phyloP scores from a whole-genome alignment of 768 basidiomycete genomes.

The Tricholoma flavovirens region DNA sequence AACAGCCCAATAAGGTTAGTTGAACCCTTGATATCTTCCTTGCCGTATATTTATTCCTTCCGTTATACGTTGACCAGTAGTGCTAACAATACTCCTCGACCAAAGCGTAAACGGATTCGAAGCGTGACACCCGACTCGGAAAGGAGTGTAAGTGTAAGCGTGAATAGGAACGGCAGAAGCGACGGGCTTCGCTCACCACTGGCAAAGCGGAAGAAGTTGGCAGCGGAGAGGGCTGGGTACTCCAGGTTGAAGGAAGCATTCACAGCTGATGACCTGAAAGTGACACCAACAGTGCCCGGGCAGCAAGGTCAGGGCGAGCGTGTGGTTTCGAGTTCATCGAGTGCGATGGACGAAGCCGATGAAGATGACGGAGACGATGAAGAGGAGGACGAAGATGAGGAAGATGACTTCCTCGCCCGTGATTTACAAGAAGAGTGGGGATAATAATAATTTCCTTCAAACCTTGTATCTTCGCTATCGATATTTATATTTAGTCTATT shows the following conservation, averaged over 20 bases:
- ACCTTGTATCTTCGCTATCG: background rate
- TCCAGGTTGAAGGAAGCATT: slow-evolving; percentile 68
- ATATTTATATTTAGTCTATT: slow-evolving; percentile 3
- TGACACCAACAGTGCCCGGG: slow-evolving; percentile 8
- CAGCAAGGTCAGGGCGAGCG: slow-evolving; percentile 9
- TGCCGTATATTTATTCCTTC: background rate
- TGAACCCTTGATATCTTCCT: background rate
- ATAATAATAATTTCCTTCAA: slow-evolving; percentile 31
- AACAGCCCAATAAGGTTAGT: slow-evolving; percentile 31
- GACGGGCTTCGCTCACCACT: slow-evolving; percentile 58
- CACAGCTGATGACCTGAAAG: slow-evolving; percentile 44
- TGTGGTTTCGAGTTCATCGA: slow-evolving; percentile 11
- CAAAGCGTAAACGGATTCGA: slow-evolving; percentile 63
- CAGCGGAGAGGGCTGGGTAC: slow-evolving; percentile 54
- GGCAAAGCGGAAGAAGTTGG: slow-evolving; percentile 76
- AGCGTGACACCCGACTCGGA: slow-evolving; percentile 74
- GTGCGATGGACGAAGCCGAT: slow-evolving; percentile 23
- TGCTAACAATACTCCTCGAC: slow-evolving; percentile 34
- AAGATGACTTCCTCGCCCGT: slow-evolving; percentile 77
- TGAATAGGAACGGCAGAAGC: slow-evolving; percentile 30
- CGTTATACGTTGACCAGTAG: slow-evolving; percentile 20
- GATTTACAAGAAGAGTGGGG: slow-evolving; percentile 76
- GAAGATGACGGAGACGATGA: slow-evolving; percentile 36
- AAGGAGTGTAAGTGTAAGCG: slow-evolving; percentile 32
- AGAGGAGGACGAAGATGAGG: slow-evolving; percentile 51